phyloP scores from a whole-genome alignment of 164 flowering plant genomes.

The Buxus sempervirens region DNA sequence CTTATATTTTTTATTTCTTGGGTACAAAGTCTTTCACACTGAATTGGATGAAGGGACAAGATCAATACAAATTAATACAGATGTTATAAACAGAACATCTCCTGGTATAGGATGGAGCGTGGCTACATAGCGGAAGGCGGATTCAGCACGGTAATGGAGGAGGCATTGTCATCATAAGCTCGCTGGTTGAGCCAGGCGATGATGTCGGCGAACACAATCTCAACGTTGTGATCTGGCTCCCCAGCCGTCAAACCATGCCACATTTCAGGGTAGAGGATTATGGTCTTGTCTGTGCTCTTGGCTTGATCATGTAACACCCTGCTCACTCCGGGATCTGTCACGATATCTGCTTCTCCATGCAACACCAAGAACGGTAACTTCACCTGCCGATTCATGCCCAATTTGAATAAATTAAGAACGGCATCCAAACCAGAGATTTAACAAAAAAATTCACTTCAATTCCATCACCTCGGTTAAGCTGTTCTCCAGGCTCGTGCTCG shows the following conservation, averaged over 20 bases:
- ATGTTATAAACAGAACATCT: too few species aligned
- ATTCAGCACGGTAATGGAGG: background rate
- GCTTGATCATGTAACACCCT: slow-evolving; percentile 72
- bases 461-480: slow-evolving; percentile 54
- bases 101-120: too few species aligned
- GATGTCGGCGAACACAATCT: slow-evolving; percentile 75
- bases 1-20: too few species aligned
- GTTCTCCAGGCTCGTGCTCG: slow-evolving; percentile 81
- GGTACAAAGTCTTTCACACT: too few species aligned
- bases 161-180: slow-evolving; percentile 6
- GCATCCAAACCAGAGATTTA: too few species aligned
- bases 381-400: slow-evolving; percentile 36
- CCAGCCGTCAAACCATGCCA: slow-evolving; percentile 94
- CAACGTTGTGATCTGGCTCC: slow-evolving; percentile 76
- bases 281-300: slow-evolving; percentile 74
- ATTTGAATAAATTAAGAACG: too few species aligned
- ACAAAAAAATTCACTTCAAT: too few species aligned
- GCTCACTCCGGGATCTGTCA: slow-evolving; percentile 94
- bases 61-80: too few species aligned
- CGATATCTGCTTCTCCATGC: slow-evolving; percentile 89
- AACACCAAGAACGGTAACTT: slow-evolving; percentile 77
- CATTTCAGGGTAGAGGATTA: slow-evolving; percentile 84
- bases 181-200: slow-evolving; percentile 76
- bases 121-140: too few species aligned
- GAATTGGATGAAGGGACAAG: too few species aligned